Percentiles rank a stretch among this genome's conserved stretches.
These are phyloP conservation scores for Apiospora sp. DNA, from an alignment of 2,329 filamentous ascomycete species.

Conservation along the genomic window DNA sequence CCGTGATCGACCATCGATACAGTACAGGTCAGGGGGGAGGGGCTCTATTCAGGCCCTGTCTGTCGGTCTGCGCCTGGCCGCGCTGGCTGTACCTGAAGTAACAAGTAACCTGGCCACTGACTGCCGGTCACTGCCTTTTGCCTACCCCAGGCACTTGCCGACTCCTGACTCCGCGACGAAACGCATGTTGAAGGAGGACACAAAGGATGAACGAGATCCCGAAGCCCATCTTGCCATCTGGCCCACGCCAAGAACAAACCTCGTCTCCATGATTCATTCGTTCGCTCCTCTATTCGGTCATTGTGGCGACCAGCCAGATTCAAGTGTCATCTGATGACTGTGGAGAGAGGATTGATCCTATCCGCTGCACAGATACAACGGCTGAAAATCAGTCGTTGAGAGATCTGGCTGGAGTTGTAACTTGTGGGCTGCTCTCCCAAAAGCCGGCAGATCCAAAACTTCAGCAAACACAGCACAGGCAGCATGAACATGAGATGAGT, in stretches of 20 bases:
- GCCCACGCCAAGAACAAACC: constrained; percentile 16
- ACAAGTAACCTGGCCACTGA: constrained; percentile 1
- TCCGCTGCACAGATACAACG: background rate
- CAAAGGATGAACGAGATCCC: constrained; percentile 25
- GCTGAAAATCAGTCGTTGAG: background rate
- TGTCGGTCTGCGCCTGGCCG: constrained; percentile 25
- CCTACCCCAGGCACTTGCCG: constrained; percentile 18
- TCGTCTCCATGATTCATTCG: constrained; percentile 10
- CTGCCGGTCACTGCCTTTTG: constrained; percentile 11
- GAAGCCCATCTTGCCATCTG: constrained; percentile 20
- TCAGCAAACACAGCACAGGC: background rate
- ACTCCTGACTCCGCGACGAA: constrained; percentile 26
- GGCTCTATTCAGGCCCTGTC: constrained; percentile 29
- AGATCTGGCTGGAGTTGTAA: background rate
- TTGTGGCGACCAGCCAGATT: constrained; percentile 17
- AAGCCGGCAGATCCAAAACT: background rate
- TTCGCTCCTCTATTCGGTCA: background rate
- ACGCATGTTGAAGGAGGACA: constrained; percentile 17
- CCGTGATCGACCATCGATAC: constrained; percentile 39
- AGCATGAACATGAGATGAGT: background rate
- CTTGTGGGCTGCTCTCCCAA: background rate
- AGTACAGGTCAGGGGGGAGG: constrained; percentile 25
- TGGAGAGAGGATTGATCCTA: background rate
- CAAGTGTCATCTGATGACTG: constrained; percentile 10
- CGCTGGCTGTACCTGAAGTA: constrained; percentile 25